Conservation (phyloP, 352 stramenopile species). For the Phytophthora tentaculata region DNA sequence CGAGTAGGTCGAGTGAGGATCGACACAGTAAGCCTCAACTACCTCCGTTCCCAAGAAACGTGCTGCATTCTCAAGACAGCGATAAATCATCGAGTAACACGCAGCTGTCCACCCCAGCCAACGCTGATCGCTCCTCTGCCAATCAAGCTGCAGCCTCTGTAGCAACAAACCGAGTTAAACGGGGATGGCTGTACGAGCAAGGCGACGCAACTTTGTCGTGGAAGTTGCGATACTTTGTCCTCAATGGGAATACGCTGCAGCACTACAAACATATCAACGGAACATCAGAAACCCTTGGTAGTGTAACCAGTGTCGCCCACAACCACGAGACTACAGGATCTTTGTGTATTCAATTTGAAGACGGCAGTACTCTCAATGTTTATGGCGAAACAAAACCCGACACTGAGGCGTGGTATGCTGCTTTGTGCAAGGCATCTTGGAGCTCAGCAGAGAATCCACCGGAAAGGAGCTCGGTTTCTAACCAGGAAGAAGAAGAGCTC, state of each 20-base stretch:
- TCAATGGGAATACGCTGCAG: conserved; percentile 54
- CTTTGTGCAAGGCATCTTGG: conserved; percentile 38
- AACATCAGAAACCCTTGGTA: conserved; percentile 43
- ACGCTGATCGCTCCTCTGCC: conserved; percentile 14
- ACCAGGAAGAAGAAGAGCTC: conserved; percentile 25
- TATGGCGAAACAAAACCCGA: conserved; percentile 50
- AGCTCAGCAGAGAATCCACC: conserved; percentile 18
- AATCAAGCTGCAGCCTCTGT: conserved; percentile 6
- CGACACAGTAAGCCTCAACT: conserved; percentile 26
- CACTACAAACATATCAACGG: conserved; percentile 61
- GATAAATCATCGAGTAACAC: conserved; percentile 17
- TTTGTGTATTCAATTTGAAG: conserved; percentile 54
- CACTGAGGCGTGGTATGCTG: conserved; percentile 58
- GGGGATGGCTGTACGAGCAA: conserved; percentile 73
- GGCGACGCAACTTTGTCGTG: conserved; percentile 50
- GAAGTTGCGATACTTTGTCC: conserved; percentile 75
- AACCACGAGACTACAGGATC: conserved; percentile 39
- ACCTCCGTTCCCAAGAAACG: conserved; percentile 34
- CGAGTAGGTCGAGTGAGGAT: conserved; percentile 6
- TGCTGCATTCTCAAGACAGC: conserved; percentile 12
- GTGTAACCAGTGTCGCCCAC: conserved; percentile 55
- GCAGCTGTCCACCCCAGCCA: conserved; percentile 10
- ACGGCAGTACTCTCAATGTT: conserved; percentile 56
- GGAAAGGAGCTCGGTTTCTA: conserved; percentile 9
- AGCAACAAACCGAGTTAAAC: conserved; percentile 34